Percentiles rank a stretch among this genome's conserved stretches.
phyloP scores from a whole-genome alignment of 768 basidiomycete genomes.

The Pleurotus tuber-regium region DNA sequence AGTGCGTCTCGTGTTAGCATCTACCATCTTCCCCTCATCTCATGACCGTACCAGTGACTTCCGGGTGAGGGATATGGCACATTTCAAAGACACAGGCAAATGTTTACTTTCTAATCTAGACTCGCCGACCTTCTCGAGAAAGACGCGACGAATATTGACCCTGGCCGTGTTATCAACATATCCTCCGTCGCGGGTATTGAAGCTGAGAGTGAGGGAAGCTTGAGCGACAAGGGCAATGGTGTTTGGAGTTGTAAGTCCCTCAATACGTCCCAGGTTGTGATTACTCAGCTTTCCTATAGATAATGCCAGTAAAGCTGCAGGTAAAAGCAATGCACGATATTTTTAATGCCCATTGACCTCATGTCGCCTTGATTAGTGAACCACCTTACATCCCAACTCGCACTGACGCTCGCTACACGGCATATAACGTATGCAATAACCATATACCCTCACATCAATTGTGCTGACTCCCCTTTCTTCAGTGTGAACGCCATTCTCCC shows the following conservation, averaged over 20 bases:
- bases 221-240: constrained; percentile 58
- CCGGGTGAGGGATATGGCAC: constrained; percentile 34
- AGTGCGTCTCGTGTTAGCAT: constrained; percentile 38
- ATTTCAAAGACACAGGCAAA: constrained; percentile 10
- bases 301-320: constrained; percentile 81
- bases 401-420: constrained; percentile 56
- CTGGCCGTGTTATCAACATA: constrained; percentile 79
- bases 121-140: constrained; percentile 65
- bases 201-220: constrained; percentile 44
- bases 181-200: constrained; percentile 66
- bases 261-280: neutral
- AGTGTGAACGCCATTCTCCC: constrained; percentile 86
- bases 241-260: constrained; percentile 73
- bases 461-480: constrained; percentile 2
- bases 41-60: constrained; percentile 41
- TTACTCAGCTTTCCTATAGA: constrained; percentile 38
- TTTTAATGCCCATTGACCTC: neutral
- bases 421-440: constrained; percentile 59
- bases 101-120: constrained; percentile 24
- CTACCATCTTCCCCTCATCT: constrained; percentile 6
- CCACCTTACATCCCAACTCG: constrained; percentile 73
- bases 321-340: constrained; percentile 24
- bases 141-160: constrained; percentile 58
- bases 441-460: constrained; percentile 2
- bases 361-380: constrained; percentile 51